These are phyloP conservation scores for Scytalidium lignicola DNA, from an alignment of 2,329 filamentous ascomycete species.

Conservation along the genomic window DNA sequence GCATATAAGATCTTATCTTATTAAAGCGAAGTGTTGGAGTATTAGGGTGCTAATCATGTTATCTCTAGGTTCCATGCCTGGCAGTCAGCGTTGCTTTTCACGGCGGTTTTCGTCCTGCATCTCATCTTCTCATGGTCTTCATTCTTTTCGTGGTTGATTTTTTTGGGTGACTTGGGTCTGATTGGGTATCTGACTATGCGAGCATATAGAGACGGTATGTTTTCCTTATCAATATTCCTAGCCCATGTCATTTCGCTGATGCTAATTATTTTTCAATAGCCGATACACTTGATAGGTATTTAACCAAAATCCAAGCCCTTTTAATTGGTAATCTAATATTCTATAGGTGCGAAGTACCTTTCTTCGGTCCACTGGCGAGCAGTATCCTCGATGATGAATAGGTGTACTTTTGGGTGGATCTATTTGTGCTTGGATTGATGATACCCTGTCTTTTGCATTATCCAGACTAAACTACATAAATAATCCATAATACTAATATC, in stretches of 20 bases:
- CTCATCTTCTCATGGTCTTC: conserved; percentile 81
- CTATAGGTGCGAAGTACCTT: conserved; percentile 69
- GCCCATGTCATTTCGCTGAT: conserved; percentile 1
- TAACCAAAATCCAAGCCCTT: too few species aligned
- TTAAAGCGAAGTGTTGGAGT: too few species aligned
- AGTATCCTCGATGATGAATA: conserved; percentile 84
- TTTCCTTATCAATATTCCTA: neutral
- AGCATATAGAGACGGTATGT: conserved; percentile 73
- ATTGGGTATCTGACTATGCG: conserved; percentile 72
- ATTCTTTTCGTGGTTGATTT: conserved; percentile 78
- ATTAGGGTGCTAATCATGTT: conserved; percentile 10
- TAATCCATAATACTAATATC: conserved; percentile 1
- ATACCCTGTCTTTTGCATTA: conserved; percentile 16
- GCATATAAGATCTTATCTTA: too few species aligned
- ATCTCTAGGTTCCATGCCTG: conserved; percentile 80
- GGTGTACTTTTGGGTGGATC: neutral
- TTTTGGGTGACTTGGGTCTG: conserved; percentile 67
- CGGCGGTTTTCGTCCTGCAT: conserved; percentile 69
- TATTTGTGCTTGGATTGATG: conserved; percentile 10
- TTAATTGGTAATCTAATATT: too few species aligned
- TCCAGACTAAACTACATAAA: neutral
- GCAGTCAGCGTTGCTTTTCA: conserved; percentile 84
- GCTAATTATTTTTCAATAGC: conserved; percentile 33
- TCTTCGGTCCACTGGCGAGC: conserved; percentile 80
- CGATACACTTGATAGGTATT: conserved; percentile 52